Conservation (phyloP, 2,329 filamentous ascomycete genomes). For the Elsinoe batatas region DNA sequence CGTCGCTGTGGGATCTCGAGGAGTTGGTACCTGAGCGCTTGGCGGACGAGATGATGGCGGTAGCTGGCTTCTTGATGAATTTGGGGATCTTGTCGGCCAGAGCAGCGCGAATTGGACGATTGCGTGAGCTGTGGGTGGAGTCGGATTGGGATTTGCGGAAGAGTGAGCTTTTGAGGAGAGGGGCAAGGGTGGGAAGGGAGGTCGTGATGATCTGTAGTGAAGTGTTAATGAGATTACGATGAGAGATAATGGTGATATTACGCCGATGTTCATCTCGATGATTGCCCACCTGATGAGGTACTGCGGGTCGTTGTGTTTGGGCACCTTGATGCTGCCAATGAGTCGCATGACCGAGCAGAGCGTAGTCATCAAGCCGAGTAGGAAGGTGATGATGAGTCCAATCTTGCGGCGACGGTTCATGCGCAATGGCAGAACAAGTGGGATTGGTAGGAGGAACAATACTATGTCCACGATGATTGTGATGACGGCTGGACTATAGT, state of each 20-base stretch:
- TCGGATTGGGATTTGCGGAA: slow-evolving; percentile 1
- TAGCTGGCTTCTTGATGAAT: background rate
- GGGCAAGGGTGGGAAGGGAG: slow-evolving; percentile 8
- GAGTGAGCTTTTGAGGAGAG: slow-evolving; percentile 3
- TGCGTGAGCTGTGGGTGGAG: slow-evolving; percentile 1
- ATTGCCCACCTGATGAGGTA: slow-evolving; percentile 11
- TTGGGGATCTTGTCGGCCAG: background rate
- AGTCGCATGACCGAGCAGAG: slow-evolving; percentile 10
- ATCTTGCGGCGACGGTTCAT: slow-evolving; percentile 13
- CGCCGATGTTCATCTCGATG: slow-evolving; percentile 13
- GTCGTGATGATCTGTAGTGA: slow-evolving; percentile 8
- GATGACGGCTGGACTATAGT: slow-evolving; percentile 9
- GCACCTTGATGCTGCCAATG: slow-evolving; percentile 2
- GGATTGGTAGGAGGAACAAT: slow-evolving; percentile 11
- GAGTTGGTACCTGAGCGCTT: background rate
- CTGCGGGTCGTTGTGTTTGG: slow-evolving; percentile 5
- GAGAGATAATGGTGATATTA: background rate
- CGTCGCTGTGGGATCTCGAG: background rate
- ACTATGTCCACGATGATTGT: slow-evolving; percentile 13
- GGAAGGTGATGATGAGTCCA: slow-evolving; percentile 9
- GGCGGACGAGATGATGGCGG: background rate
- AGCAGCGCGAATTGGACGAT: slow-evolving; percentile 1
- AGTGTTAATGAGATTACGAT: background rate
- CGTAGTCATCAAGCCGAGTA: slow-evolving; percentile 12
- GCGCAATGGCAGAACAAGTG: slow-evolving; percentile 9